Evolutionary conservation across 2,329 filamentous ascomycete species (phyloP), one percentile per base, ranked within the genome.

Genomic region (Penicillium sp.): DNA sequence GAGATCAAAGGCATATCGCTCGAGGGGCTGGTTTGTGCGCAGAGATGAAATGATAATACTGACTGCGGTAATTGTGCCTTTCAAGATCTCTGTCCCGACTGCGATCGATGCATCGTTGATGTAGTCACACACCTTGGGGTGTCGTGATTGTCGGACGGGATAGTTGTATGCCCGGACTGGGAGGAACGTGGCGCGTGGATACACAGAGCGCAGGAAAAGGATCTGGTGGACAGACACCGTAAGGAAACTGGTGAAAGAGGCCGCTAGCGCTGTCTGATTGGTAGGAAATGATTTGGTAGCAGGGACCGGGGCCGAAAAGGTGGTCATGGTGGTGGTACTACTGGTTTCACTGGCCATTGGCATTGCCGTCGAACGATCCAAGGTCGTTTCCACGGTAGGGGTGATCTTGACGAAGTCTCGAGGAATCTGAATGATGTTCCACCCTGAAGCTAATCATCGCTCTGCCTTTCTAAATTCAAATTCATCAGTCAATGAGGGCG

Each of bases 61-160:
- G 63, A 87, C 81, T 55, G 79, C 78, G 34, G 82, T 79, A 38
- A 87, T 83, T 57, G 77, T 79, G 65, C 83, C 81, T 73, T 81
- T 83, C 50, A 90, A 82, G 38, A 96, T 82, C 77, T 96, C 89
- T 3, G 80, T 81, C 60, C 86, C 82, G 22, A 92, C 85, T 38
- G 91, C 89, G 63, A 87, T 80, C 43, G 95, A 85, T 65, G 92
- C 91, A 73, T 95, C 90, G 71, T 83, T 86, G 76, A 96, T 87
- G 90, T 93, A 97, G 69, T 86, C 81, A 82, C 91, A 96, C 64
- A 96, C 90, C 67, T 86, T 86, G 0, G 93, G 91, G 75, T 96
- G 92, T 59, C 92, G 89, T 61, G 87, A 94, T 74, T 96, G 92
- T 69, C 90, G 89, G 48, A 96, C 89, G 34, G 91, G 85, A 59